A percentile compares a stretch with the other conserved stretches of the same genome.
phyloP scores from a whole-genome alignment of 176 grass and related monocot genomes.

The Themeda triandra region DNA sequence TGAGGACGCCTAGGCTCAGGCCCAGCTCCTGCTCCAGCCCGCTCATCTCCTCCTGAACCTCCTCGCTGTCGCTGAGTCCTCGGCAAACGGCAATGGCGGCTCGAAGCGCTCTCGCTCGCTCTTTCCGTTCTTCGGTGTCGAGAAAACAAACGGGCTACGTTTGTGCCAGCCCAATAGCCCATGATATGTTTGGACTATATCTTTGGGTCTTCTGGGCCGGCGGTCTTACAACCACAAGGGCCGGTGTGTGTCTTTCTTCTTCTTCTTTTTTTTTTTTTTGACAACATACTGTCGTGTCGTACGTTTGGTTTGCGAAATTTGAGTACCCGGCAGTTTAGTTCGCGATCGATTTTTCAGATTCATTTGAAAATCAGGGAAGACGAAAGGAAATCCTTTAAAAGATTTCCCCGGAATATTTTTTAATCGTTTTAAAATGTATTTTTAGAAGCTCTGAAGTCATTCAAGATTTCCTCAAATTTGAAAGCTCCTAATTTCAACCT shows the following conservation, averaged over 20 bases:
- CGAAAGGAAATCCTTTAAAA: too few relatives aligned
- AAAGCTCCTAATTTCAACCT: background rate
- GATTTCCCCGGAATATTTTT: too few relatives aligned
- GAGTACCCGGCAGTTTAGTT: too few relatives aligned
- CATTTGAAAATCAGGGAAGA: too few relatives aligned
- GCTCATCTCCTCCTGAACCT: conserved; percentile 44
- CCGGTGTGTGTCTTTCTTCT: too few relatives aligned
- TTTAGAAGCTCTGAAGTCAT: background rate
- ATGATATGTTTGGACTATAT: background rate
- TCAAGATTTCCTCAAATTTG: background rate
- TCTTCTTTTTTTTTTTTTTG: too few relatives aligned
- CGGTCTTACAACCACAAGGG: too few relatives aligned
- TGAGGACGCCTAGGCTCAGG: conserved; percentile 84
- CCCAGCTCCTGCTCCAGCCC: conserved; percentile 58
- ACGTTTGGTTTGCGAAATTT: too few relatives aligned
- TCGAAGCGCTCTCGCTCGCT: background rate
- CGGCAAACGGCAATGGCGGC: background rate
- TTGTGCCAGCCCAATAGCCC: background rate
- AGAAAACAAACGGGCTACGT: background rate
- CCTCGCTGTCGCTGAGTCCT: background rate
- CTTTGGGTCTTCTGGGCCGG: background rate
- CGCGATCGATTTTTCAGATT: too few relatives aligned
- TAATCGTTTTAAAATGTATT: background rate
- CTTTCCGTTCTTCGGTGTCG: background rate
- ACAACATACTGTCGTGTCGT: too few relatives aligned